Conservation (phyloP, 306 rosid genomes). For the Cucurbita ficifolia region DNA sequence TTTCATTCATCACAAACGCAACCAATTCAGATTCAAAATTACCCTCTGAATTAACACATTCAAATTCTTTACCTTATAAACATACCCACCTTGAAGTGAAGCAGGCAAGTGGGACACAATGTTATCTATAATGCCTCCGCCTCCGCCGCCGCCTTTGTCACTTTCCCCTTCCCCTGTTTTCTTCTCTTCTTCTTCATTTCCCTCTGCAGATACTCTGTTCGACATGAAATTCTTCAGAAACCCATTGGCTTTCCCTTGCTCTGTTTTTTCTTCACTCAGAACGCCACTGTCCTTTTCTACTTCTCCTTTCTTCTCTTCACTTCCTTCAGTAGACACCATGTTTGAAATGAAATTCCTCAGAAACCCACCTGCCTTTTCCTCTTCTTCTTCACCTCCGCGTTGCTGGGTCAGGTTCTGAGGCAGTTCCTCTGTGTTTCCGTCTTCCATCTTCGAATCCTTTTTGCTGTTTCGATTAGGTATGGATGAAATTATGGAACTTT, state of each 20-base stretch:
- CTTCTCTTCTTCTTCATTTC: not conserved
- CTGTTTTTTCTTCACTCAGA: conserved; percentile 2
- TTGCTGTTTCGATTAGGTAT: not conserved
- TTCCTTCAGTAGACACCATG: not conserved
- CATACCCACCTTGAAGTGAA: conserved; percentile 24
- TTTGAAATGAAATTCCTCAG: not conserved
- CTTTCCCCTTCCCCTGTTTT: too few species aligned
- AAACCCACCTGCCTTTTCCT: conserved; percentile 2
- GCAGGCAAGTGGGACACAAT: conserved; percentile 30
- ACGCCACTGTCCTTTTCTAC: conserved; percentile 3
- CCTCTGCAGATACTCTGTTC: not conserved
- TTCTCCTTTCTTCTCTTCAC: not conserved
- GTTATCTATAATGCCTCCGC: conserved; percentile 23
- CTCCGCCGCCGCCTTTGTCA: not conserved
- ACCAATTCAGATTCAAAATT: not conserved
- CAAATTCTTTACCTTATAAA: not conserved
- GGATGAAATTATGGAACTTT: not conserved
- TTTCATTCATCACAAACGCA: not conserved
- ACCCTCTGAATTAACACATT: too few species aligned
- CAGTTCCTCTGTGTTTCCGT: not conserved
- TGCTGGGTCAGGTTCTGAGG: not conserved
- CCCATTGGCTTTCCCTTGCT: conserved; percentile 1
- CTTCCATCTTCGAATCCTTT: not conserved
- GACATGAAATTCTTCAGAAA: conserved; percentile 3
- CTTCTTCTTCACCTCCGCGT: not conserved